Conservation (phyloP, 441 rosid genomes). For the Brassica balearica region DNA sequence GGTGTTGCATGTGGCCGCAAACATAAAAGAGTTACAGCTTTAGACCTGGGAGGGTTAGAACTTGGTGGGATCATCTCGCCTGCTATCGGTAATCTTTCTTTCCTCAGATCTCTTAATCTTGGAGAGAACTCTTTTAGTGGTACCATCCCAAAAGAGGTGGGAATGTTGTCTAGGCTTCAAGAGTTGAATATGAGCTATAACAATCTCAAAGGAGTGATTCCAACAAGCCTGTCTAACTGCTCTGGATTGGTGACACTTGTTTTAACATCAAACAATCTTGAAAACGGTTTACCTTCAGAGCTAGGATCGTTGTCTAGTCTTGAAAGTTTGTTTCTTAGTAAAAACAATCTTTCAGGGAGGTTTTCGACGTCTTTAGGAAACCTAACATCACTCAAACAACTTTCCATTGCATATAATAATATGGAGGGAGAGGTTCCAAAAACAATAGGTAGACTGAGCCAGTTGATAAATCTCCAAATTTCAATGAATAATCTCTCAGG, state of each 20-base stretch:
- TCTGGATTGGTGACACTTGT: background rate
- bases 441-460: background rate
- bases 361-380: background rate
- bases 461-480: background rate
- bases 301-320: background rate
- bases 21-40: slow-evolving; percentile 2
- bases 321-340: background rate
- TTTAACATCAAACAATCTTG: slow-evolving; percentile 1
- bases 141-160: slow-evolving; percentile 30
- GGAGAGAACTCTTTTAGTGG: slow-evolving; percentile 22
- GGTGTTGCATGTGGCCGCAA: slow-evolving; percentile 21
- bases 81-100: slow-evolving; percentile 36
- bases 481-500: background rate
- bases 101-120: slow-evolving; percentile 28
- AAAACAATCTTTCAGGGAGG: background rate
- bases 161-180: slow-evolving; percentile 32
- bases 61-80: slow-evolving; percentile 30
- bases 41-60: slow-evolving; percentile 19
- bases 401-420: background rate
- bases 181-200: slow-evolving; percentile 24
- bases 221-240: slow-evolving; percentile 6
- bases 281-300: background rate
- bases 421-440: slow-evolving; percentile 8
- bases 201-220: slow-evolving; percentile 17
- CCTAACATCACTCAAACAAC: background rate